Evolutionary conservation across 441 rosid species (phyloP).

Genomic region (Populus hybrid): DNA sequence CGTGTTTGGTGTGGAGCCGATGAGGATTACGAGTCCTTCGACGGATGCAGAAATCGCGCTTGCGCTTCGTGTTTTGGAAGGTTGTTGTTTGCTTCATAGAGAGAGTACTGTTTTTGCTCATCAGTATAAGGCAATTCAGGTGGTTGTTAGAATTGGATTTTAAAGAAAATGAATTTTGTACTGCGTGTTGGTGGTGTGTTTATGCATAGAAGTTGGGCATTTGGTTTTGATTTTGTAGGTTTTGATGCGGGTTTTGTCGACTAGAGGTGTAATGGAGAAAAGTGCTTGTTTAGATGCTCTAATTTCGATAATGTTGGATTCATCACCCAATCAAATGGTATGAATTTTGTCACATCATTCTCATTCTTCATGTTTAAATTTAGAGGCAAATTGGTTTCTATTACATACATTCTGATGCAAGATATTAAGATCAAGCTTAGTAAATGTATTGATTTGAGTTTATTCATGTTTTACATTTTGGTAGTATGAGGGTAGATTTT

Average conservation of each 20-base stretch:
- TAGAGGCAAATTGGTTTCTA: background rate
- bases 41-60: conserved; percentile 74
- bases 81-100: conserved; percentile 83
- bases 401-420: background rate
- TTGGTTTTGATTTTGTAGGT: conserved; percentile 40
- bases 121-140: conserved; percentile 74
- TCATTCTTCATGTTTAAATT: background rate
- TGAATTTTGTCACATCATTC: background rate
- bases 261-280: conserved; percentile 72
- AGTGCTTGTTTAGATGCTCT: conserved; percentile 93
- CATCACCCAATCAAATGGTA: conserved; percentile 94
- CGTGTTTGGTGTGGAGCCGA: conserved; percentile 71
- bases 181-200: background rate
- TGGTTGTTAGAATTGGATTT: conserved; percentile 5
- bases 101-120: conserved; percentile 79
- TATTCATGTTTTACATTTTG: background rate
- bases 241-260: conserved; percentile 79
- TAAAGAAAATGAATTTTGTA: background rate
- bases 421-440: background rate
- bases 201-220: background rate
- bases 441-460: background rate
- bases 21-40: conserved; percentile 78
- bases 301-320: conserved; percentile 78
- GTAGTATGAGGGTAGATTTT: background rate
- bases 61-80: conserved; percentile 89